phyloP scores from a whole-genome alignment of 2,329 filamentous ascomycete species.

The Cladophialophora bantiana region DNA sequence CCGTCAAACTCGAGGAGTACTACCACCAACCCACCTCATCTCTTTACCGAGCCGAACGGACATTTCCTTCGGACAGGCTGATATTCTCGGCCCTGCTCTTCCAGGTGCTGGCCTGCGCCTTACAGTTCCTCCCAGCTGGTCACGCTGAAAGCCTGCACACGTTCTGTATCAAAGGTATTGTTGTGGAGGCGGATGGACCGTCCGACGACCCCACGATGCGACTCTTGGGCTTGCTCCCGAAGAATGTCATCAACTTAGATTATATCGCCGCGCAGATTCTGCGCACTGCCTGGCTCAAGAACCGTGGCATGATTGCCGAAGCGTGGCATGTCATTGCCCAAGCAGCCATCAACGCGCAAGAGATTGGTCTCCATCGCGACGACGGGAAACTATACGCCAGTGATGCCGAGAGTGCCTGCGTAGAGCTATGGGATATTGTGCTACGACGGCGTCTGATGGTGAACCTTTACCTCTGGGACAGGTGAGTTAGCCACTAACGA shows the following conservation, averaged over 20 bases:
- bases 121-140: constrained; percentile 20
- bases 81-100: constrained; percentile 23
- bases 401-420: constrained; percentile 18
- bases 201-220: constrained; percentile 10
- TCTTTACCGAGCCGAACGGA: neutral
- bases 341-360: constrained; percentile 22
- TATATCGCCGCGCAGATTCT: constrained; percentile 23
- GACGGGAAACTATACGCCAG: constrained; percentile 23
- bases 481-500: constrained; percentile 8
- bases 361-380: constrained; percentile 25
- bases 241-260: constrained; percentile 22
- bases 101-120: constrained; percentile 14
- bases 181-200: constrained; percentile 8
- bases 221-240: constrained; percentile 15
- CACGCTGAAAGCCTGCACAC: constrained; percentile 12
- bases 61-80: constrained; percentile 16
- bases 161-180: constrained; percentile 20
- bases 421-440: constrained; percentile 20
- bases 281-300: constrained; percentile 22
- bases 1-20: constrained; percentile 13
- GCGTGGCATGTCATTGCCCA: constrained; percentile 22
- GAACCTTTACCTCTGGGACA: constrained; percentile 26
- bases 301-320: constrained; percentile 23
- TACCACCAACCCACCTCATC: constrained; percentile 12
- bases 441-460: constrained; percentile 23